Conservation (phyloP, 768 basidiomycete species). For the Xerocomus potaroensis region DNA sequence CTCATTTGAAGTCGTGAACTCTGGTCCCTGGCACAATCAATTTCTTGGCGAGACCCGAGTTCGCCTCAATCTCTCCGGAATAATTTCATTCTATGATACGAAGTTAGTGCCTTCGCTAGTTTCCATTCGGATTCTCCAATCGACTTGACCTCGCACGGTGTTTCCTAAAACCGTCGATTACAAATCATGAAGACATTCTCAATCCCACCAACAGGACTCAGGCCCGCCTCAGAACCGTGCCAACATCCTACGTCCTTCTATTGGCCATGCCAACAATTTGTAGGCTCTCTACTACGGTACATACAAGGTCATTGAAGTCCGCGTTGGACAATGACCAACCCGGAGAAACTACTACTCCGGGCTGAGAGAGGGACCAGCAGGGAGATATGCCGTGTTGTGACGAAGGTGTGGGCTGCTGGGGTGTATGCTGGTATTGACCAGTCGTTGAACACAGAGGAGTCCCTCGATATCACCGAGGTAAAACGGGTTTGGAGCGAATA, state of each 20-base stretch:
- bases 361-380: conserved; percentile 29
- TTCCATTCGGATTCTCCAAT: conserved; percentile 8
- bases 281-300: background rate
- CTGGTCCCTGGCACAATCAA: conserved; percentile 19
- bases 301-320: background rate
- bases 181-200: conserved; percentile 7
- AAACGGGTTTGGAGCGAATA: conserved; percentile 25
- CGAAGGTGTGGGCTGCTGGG: conserved; percentile 29
- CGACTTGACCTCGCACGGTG: conserved; percentile 24
- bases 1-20: conserved; percentile 5
- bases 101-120: background rate
- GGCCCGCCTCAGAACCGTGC: conserved; percentile 19
- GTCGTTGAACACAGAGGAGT: background rate
- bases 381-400: conserved; percentile 40
- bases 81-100: background rate
- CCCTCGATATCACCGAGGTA: background rate
- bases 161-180: conserved; percentile 27
- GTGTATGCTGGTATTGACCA: conserved; percentile 8
- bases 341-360: conserved; percentile 21
- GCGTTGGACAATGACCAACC: conserved; percentile 8
- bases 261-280: background rate
- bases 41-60: conserved; percentile 21
- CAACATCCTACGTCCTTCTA: conserved; percentile 17
- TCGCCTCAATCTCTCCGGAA: conserved; percentile 9
- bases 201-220: background rate